These are phyloP conservation scores for Crithidia thermophila DNA, from an alignment of 208 protist genomes.

Conservation along the genomic window DNA sequence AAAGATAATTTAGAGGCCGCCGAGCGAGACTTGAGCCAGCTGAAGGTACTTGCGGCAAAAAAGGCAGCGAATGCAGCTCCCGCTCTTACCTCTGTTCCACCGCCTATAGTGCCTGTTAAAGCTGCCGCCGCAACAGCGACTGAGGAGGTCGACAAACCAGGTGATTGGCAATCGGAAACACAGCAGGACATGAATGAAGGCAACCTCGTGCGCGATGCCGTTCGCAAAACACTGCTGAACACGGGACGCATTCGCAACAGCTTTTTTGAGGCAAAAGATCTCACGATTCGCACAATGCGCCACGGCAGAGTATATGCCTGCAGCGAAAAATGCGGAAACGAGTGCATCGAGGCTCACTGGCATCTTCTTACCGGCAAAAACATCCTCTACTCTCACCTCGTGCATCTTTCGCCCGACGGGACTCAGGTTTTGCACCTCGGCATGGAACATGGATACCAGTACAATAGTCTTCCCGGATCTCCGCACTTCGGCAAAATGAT, in stretches of 20 bases:
- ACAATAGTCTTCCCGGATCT: constrained; percentile 82
- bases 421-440: constrained; percentile 63
- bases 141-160: not conserved
- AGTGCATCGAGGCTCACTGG: constrained; percentile 85
- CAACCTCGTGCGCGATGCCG: constrained; percentile 16
- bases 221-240: constrained; percentile 68
- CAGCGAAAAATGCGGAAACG: constrained; percentile 59
- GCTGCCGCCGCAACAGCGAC: not conserved
- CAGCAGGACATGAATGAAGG: constrained; percentile 18
- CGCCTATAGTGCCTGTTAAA: not conserved
- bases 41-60: constrained; percentile 10
- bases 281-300: constrained; percentile 62
- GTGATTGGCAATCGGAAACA: not conserved
- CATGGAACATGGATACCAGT: constrained; percentile 86
- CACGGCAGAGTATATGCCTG: constrained; percentile 79
- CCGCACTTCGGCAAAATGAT: constrained; percentile 76
- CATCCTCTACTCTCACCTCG: constrained; percentile 74
- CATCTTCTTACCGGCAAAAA: constrained; percentile 74
- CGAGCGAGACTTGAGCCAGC: constrained; percentile 1
- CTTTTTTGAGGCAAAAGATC: constrained; percentile 79
- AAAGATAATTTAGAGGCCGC: constrained; percentile 15
- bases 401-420: constrained; percentile 74
- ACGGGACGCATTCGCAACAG: constrained; percentile 74
- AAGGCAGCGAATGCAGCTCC: constrained; percentile 21
- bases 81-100: not conserved